These are phyloP conservation scores for Lactifluus volemus DNA, from an alignment of 768 basidiomycete species.

Conservation along the genomic window DNA sequence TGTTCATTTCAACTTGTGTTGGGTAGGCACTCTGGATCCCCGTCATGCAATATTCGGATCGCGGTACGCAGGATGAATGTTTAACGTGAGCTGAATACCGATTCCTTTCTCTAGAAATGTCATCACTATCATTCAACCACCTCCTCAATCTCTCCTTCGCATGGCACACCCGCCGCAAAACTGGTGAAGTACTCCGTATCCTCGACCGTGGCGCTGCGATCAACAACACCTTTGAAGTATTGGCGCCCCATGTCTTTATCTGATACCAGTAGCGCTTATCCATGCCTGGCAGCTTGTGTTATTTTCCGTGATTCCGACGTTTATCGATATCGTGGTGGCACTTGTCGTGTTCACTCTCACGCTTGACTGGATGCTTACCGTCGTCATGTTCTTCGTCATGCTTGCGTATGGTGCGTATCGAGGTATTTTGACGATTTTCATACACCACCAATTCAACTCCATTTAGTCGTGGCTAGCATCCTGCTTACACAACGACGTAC, in stretches of 20 bases:
- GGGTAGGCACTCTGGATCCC: slow-evolving; percentile 68
- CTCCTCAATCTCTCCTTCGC: slow-evolving; percentile 78
- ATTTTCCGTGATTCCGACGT: too few relatives aligned
- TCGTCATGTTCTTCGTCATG: too few relatives aligned
- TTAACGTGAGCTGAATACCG: not conserved
- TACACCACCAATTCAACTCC: too few relatives aligned
- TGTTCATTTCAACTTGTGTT: not conserved
- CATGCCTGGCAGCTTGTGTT: too few relatives aligned
- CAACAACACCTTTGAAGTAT: slow-evolving; percentile 68
- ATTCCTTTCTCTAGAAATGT: slow-evolving; percentile 54
- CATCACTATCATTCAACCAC: slow-evolving; percentile 77
- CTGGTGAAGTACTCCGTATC: slow-evolving; percentile 78
- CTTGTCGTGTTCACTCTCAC: too few relatives aligned
- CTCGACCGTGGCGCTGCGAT: slow-evolving; percentile 80
- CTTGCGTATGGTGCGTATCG: too few relatives aligned
- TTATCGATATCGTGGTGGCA: too few relatives aligned
- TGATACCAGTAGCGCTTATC: too few relatives aligned
- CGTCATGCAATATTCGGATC: slow-evolving; percentile 83
- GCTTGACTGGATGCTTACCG: too few relatives aligned
- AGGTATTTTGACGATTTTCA: too few relatives aligned
- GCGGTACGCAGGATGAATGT: slow-evolving; percentile 32
- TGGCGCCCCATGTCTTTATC: not conserved
- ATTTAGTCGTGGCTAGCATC: too few relatives aligned
- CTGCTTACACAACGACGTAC: too few relatives aligned
- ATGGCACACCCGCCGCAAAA: slow-evolving; percentile 76